Evolutionary conservation across 2,329 filamentous ascomycete genomes (phyloP), one percentile per base, ranked within the genome.

Genomic region (Amauroascus verrucosus): DNA sequence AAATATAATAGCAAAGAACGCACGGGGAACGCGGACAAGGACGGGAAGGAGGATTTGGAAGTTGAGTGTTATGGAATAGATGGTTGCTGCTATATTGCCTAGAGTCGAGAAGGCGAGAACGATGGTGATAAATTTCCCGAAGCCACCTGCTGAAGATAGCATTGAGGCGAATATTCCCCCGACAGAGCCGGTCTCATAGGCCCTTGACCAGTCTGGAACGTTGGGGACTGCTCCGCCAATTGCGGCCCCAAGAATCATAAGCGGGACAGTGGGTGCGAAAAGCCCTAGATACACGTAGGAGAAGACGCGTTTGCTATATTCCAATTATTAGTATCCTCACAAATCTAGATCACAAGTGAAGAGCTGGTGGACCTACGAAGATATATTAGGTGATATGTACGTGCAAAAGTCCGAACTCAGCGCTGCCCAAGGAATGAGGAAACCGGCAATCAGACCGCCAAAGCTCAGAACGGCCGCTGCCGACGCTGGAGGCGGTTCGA

Each of bases 91-190:
- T 58, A 81, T 80, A 65, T 86, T 86, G 28, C 80, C 76, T 32
- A 85, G 54, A 6, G 57, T 56, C 13, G 57, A 59, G 33, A 86
- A 70, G 0, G 82, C 81, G 2, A 84, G 72, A 5, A 86, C 61
- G 2, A 84, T 81, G 16, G 79, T 77, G 63, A 81, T 84, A 69
- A 86, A 83, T 54, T 79, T 80, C 53, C 83, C 83, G 58, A 86
- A 86, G 1, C 67, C 69, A 24, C 78, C 53, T 5, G 55, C 57
- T 4, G 57, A 37, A 1, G 55, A 47, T 28, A 59, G 77, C 0
- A 86, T 71, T 0, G 78, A 76, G 6, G 69, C 70, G 61, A 80
- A 84, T 1, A 75, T 82, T 60, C 79, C 78, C 1, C 84, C 79
- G 2, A 86, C 79, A 1, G 81, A 77, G 1, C 81, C 83, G 33